These are phyloP conservation scores for Porpolomopsis calyptriformis DNA, from an alignment of 768 basidiomycete species.

Conservation along the genomic window DNA sequence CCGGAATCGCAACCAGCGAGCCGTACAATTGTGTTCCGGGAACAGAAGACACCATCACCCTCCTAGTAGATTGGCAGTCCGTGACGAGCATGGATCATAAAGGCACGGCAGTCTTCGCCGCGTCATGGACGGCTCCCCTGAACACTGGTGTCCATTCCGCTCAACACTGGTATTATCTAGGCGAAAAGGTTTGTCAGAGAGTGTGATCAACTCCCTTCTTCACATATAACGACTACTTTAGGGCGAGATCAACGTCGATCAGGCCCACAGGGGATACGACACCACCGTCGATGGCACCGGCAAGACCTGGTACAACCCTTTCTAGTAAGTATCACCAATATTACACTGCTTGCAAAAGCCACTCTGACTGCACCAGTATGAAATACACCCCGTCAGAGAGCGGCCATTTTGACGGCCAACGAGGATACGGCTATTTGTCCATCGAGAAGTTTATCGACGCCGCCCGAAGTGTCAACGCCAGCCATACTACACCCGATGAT, in stretches of 20 bases:
- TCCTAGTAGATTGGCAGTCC: slow-evolving; percentile 90
- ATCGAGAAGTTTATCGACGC: slow-evolving; percentile 90
- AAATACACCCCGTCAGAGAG: slow-evolving; percentile 89
- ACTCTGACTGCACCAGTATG: slow-evolving; percentile 44
- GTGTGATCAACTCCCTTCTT: neutral
- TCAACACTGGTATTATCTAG: slow-evolving; percentile 95
- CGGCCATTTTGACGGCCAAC: slow-evolving; percentile 90
- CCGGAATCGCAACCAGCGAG: slow-evolving; percentile 82
- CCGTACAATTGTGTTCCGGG: slow-evolving; percentile 78
- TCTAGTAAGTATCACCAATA: slow-evolving; percentile 52
- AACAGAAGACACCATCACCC: slow-evolving; percentile 92
- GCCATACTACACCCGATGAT: slow-evolving; percentile 50
- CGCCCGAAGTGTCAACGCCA: slow-evolving; percentile 66
- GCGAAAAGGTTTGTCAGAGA: slow-evolving; percentile 52
- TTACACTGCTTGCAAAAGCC: slow-evolving; percentile 1
- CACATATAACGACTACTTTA: slow-evolving; percentile 18
- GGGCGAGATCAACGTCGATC: slow-evolving; percentile 90
- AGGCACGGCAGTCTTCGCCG: slow-evolving; percentile 87
- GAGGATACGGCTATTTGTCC: slow-evolving; percentile 85
- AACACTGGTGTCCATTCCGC: slow-evolving; percentile 84
- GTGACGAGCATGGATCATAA: slow-evolving; percentile 60
- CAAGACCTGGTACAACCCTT: slow-evolving; percentile 81
- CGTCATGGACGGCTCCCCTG: slow-evolving; percentile 88
- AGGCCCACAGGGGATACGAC: slow-evolving; percentile 90
- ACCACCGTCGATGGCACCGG: slow-evolving; percentile 78